Evolutionary conservation across 768 basidiomycete genomes (phyloP).

Genomic region (Mycena indigotica): DNA sequence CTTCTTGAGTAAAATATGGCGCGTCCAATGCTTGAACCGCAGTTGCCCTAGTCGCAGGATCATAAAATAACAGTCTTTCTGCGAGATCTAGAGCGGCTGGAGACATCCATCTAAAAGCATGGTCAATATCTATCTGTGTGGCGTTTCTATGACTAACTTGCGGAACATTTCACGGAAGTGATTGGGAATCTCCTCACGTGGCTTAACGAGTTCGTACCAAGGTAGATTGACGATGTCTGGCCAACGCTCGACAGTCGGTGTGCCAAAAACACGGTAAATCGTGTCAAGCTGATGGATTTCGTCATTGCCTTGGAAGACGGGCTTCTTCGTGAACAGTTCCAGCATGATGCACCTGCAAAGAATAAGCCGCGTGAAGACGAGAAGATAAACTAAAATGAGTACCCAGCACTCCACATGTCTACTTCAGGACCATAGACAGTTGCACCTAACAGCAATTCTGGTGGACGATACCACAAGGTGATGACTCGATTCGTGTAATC

Average conservation of each 20-base stretch:
- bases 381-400: constrained; percentile 28
- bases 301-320: constrained; percentile 97
- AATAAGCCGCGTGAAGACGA: background rate
- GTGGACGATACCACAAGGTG: constrained; percentile 97
- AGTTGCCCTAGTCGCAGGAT: constrained; percentile 75
- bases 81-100: constrained; percentile 87
- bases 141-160: constrained; percentile 53
- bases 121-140: constrained; percentile 1
- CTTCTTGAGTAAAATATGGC: constrained; percentile 83
- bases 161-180: constrained; percentile 84
- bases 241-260: constrained; percentile 84
- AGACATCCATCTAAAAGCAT: constrained; percentile 71
- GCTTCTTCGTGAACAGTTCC: constrained; percentile 92
- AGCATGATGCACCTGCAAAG: constrained; percentile 91
- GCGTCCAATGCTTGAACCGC: constrained; percentile 80
- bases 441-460: constrained; percentile 91
- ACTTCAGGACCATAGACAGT: constrained; percentile 97
- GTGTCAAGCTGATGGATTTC: constrained; percentile 97
- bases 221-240: constrained; percentile 79
- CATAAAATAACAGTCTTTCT: constrained; percentile 75
- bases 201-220: constrained; percentile 99
- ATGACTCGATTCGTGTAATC: constrained; percentile 99
- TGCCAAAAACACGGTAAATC: constrained; percentile 89
- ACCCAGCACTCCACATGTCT: constrained; percentile 99
- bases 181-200: constrained; percentile 71